Conservation (phyloP, 2,329 filamentous ascomycete species). For the Fusarium sp. region DNA sequence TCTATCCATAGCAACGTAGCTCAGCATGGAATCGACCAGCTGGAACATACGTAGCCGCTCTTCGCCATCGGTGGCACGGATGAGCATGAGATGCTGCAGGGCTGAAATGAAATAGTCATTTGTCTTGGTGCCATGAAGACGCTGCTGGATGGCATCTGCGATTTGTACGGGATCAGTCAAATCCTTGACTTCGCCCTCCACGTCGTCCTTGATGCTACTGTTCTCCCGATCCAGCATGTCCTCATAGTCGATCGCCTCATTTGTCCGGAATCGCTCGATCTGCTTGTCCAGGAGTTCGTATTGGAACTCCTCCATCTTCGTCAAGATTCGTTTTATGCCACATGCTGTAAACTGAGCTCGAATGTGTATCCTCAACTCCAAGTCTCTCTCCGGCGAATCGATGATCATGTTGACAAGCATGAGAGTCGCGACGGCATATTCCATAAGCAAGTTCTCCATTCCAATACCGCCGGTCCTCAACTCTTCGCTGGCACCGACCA, state of each 20-base stretch:
- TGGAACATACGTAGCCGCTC: conserved; percentile 96
- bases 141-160: conserved; percentile 89
- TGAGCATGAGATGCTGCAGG: conserved; percentile 93
- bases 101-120: conserved; percentile 97
- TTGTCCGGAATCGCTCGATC: conserved; percentile 90
- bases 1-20: conserved; percentile 98
- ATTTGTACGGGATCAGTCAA: conserved; percentile 94
- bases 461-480: conserved; percentile 95
- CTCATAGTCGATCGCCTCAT: conserved; percentile 98
- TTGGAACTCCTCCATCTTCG: conserved; percentile 98
- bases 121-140: conserved; percentile 83
- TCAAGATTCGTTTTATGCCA: conserved; percentile 92
- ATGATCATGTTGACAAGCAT: conserved; percentile 97
- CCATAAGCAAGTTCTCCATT: conserved; percentile 99
- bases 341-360: conserved; percentile 95
- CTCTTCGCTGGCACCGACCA: conserved; percentile 96
- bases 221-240: conserved; percentile 93
- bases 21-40: conserved; percentile 97
- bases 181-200: conserved; percentile 89
- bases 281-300: conserved; percentile 99
- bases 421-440: conserved; percentile 95
- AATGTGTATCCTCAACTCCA: conserved; percentile 93
- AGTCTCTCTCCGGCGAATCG: conserved; percentile 87
- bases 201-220: conserved; percentile 87
- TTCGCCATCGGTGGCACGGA: conserved; percentile 90